Conservation (phyloP, 768 basidiomycete species). For the Podaxis sp. region DNA sequence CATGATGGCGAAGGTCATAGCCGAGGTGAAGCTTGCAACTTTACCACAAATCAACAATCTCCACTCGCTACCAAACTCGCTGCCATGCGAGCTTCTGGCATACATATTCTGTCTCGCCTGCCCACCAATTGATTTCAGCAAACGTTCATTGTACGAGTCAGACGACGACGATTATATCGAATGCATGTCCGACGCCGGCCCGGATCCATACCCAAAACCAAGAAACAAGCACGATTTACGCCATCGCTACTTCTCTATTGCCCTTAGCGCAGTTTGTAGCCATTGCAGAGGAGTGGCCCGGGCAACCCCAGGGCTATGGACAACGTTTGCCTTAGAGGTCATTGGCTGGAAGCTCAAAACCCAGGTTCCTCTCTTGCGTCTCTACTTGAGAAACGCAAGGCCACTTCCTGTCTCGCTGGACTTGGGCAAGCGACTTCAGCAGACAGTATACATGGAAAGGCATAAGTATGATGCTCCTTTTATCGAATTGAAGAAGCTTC, state of each 20-base stretch:
- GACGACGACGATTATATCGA: neutral
- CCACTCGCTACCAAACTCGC: neutral
- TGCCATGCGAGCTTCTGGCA: neutral
- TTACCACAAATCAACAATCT: neutral
- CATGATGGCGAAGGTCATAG: neutral
- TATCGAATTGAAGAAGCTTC: neutral
- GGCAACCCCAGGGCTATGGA: neutral
- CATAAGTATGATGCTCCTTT: neutral
- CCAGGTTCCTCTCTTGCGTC: constrained; percentile 5
- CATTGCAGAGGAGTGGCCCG: neutral
- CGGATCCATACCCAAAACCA: neutral
- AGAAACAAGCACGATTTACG: neutral
- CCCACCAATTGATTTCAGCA: constrained; percentile 1
- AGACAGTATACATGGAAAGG: neutral
- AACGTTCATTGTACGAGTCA: neutral
- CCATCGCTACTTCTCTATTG: neutral
- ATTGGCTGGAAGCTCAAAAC: neutral
- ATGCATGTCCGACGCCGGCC: neutral
- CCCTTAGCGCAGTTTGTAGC: neutral
- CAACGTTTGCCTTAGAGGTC: neutral
- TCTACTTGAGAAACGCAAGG: neutral
- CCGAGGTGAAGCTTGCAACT: neutral
- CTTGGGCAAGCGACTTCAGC: neutral
- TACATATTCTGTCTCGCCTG: constrained; percentile 12
- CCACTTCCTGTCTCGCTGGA: neutral